Conservation (phyloP, 768 basidiomycete genomes). For the Lanmaoa rubissima region DNA sequence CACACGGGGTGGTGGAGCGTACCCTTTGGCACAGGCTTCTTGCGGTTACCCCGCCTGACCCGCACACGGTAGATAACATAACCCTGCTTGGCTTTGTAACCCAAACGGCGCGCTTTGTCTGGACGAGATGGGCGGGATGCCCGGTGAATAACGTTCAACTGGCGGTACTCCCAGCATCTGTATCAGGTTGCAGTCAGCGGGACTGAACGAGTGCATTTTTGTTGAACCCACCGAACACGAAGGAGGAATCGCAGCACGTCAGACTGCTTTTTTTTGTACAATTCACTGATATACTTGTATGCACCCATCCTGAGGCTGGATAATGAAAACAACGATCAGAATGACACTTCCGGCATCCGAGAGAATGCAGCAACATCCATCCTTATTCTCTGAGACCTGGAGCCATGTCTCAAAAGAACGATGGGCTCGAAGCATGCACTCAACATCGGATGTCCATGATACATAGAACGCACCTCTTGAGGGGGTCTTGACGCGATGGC, state of each 20-base stretch:
- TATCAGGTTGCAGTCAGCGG: conserved; percentile 5
- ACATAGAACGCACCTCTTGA: conserved; percentile 30
- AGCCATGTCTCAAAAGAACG: conserved; percentile 3
- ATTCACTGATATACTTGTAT: conserved; percentile 95
- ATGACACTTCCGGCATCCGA: conserved; percentile 12
- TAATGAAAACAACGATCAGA: conserved; percentile 19
- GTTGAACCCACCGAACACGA: conserved; percentile 76
- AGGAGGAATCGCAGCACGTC: conserved; percentile 97
- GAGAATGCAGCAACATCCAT: conserved; percentile 22
- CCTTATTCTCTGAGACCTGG: conserved; percentile 12
- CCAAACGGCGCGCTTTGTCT: conserved; percentile 97
- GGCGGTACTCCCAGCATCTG: conserved; percentile 98
- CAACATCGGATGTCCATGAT: not conserved
- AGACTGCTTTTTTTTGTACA: conserved; percentile 98
- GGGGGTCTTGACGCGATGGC: conserved; percentile 20
- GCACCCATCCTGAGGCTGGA: conserved; percentile 74
- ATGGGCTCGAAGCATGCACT: not conserved
- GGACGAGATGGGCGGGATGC: conserved; percentile 97
- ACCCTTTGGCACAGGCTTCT: conserved; percentile 99
- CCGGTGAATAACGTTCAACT: conserved; percentile 96
- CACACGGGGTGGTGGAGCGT: conserved; percentile 13
- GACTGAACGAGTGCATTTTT: not conserved
- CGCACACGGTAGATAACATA: conserved; percentile 97
- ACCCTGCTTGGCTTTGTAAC: conserved; percentile 99
- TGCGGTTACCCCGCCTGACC: conserved; percentile 97